Conservation (phyloP, 2,329 filamentous ascomycete genomes). For the Mycosphaerelloides madeirae region DNA sequence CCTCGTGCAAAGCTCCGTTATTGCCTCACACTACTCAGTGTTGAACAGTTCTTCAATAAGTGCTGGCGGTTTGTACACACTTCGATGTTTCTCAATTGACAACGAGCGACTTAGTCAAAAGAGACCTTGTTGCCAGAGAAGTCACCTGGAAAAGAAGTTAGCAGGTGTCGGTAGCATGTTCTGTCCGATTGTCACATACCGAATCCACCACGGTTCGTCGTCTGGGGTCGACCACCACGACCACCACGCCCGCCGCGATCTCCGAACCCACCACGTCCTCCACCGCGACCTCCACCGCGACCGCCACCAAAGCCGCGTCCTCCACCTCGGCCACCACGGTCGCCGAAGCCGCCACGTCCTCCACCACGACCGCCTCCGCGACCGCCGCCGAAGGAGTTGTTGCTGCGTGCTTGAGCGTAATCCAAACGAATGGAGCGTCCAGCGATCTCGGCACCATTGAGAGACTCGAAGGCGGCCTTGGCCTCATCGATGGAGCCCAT, state of each 20-base stretch:
- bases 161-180: constrained; percentile 1
- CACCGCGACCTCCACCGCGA: constrained; percentile 48
- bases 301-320: constrained; percentile 40
- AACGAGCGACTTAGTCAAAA: constrained; percentile 43
- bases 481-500: constrained; percentile 80
- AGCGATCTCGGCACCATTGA: constrained; percentile 67
- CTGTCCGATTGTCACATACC: constrained; percentile 33
- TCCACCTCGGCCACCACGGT: constrained; percentile 32
- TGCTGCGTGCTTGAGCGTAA: constrained; percentile 56
- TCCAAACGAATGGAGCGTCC: constrained; percentile 77
- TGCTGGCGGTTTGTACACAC: no score
- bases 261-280: constrained; percentile 49
- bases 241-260: constrained; percentile 50
- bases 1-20: no score
- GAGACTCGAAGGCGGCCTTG: constrained; percentile 63
- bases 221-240: constrained; percentile 31
- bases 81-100: no score
- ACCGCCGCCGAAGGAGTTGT: constrained; percentile 42
- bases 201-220: constrained; percentile 52
- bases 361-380: constrained; percentile 41
- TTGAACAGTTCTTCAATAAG: no score
- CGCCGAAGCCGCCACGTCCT: constrained; percentile 35
- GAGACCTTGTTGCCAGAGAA: constrained; percentile 64
- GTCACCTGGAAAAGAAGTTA: constrained; percentile 43
- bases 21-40: no score